Base-by-base conservation (phyloP, 176 grass and related monocot genomes). In the Thalia dealbata region DNA sequence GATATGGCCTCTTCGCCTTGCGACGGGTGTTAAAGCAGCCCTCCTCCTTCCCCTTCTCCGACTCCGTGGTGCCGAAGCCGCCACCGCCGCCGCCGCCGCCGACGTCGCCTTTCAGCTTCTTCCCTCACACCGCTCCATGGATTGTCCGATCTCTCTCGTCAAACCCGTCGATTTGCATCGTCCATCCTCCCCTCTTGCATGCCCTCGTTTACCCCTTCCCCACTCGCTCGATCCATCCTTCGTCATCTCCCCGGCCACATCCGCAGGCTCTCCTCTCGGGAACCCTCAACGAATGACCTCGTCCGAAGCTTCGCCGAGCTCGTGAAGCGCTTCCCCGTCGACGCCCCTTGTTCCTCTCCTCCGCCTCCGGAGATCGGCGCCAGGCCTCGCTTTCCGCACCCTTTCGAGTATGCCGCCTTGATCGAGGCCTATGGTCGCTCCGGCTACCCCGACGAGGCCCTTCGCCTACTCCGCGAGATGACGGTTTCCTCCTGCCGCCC, bases 401-500 rank as follows among this genome's bases (percentile, higher is more conserved):
- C 84, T 0, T 96, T 91, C 80, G 89, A 96, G 12, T 96, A 96
- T 75, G 89, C 89, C 72, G 70, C 77, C 55, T 80, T 96, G 81
- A 92, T 92, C 79, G 85, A 73, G 18, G 92, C 86, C 51, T 85
- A 81, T n/a, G 84, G 76, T 0, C 70, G 63, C 3, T 27, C 75
- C 2, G 76, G 26, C 14, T 81, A 82, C 30, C 69, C 89, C 22
- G 72, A 86, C 43, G 80, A 81, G 70, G 86, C 81, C 71, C 82
- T 92, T 70, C 69, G 80, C 56, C 89, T 96, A 74, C 87, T 96
- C 84, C 84, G 82, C 71, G 89, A 96, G 84, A 96, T 96, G 89
- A 85, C 84, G 59, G 26, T n/a, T 42, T 75, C 82, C 72, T 15
- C 67, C 2, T 81, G 86, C 80, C 77, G 69, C 64, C 89, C 86